Evolutionary conservation across 169 alveolate genomes (phyloP), one percentile per base, ranked within the genome.

Genomic region (Babesia gibsoni): DNA sequence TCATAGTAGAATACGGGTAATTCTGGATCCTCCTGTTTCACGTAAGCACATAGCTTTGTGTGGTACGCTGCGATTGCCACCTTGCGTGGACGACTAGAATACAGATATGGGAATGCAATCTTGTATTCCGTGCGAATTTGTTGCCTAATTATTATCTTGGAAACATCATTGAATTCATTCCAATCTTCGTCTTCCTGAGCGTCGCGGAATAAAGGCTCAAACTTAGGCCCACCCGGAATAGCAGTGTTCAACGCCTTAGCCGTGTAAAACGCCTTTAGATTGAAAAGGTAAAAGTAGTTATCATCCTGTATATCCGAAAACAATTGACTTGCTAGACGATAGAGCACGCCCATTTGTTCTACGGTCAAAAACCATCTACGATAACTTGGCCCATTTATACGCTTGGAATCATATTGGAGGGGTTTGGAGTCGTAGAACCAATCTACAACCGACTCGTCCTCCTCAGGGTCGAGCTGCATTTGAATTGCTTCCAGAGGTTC

Each of bases 211-310:
- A 98, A 89, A 30, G 99, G 99, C 90, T 98, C 99, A 90, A 98
- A 98, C 91, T 98, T 98, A 23, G 99, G 99, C 1, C 99, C 99
- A 42, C 99, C 99, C 10, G 99, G 99, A 50, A 98, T 98, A 22
- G 99, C 99, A 89, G 98, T 87, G 90, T 98, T 98, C 73, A 98
- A 84, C 16, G 99, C 99, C 88, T 98, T 98, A 9, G 99, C 99
- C 22, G 99, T 98, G 83, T 93, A 95, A 88, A 98, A 97, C 45
- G 98, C 88, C 82, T 96, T 92, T 69, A 93, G 78, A 63, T 98
- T 97, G 82, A 98, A 98, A 37, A 98, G 85, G 82, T 98, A 95
- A 87, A 94, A 98, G 84, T 96, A 98, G 90, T 98, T 98, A 66
- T 92, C 90, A 65, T 97, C 99, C 58, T 91, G 94, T 41, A 97